These are phyloP conservation scores for Phytophthora aleatoria DNA, from an alignment of 352 stramenopile species.

Conservation along the genomic window DNA sequence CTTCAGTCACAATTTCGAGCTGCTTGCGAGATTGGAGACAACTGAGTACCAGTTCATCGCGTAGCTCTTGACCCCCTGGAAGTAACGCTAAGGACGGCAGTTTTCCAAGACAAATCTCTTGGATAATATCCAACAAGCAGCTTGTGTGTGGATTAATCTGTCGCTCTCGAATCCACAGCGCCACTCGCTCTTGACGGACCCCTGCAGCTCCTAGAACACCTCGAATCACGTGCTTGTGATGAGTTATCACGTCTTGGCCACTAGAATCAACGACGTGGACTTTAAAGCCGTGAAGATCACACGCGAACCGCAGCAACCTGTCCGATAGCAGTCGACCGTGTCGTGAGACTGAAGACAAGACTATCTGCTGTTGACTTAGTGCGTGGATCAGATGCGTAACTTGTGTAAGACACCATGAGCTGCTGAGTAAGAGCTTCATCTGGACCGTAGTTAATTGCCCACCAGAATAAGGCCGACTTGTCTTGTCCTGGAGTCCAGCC, in stretches of 20 bases:
- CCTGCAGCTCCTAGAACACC: conserved; percentile 26
- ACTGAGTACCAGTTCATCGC: conserved; percentile 36
- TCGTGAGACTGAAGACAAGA: conserved; percentile 28
- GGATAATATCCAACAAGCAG: conserved; percentile 28
- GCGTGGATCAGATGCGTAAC: conserved; percentile 44
- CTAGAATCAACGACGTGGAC: conserved; percentile 22
- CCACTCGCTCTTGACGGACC: conserved; percentile 42
- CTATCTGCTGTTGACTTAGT: conserved; percentile 31
- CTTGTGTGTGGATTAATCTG: conserved; percentile 15
- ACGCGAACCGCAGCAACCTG: conserved; percentile 43
- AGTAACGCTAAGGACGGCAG: conserved; percentile 42
- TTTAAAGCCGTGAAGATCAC: conserved; percentile 44
- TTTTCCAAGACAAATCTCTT: conserved; percentile 42
- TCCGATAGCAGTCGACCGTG: conserved; percentile 16
- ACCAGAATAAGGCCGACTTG: conserved; percentile 10
- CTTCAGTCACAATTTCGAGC: conserved; percentile 43
- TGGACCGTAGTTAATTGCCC: conserved; percentile 18
- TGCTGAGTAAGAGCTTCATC: conserved; percentile 36
- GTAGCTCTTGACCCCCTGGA: conserved; percentile 34
- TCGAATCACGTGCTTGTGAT: conserved; percentile 6
- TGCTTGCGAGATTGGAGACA: conserved; percentile 41
- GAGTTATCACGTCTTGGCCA: background rate
- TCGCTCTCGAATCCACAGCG: conserved; percentile 35
- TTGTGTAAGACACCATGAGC: conserved; percentile 42
- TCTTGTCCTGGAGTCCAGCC: background rate